A percentile compares a stretch with the other conserved stretches of the same genome.
Conservation (phyloP, 2,329 filamentous ascomycete genomes). For the Escovopsis sp. region DNA sequence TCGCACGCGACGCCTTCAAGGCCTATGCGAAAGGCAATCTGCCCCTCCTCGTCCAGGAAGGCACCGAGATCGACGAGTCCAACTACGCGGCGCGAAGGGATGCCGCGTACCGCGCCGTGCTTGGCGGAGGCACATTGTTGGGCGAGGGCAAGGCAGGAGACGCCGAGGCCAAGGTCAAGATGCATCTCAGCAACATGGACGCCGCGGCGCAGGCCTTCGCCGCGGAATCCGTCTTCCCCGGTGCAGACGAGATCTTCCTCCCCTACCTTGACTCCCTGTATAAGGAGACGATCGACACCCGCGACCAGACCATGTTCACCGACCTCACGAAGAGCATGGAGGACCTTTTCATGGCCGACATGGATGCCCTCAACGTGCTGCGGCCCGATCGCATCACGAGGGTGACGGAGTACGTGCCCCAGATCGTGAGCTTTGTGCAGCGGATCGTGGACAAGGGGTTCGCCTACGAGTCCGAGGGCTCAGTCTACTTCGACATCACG, state of each 20-base stretch:
- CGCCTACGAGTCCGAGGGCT: conserved; percentile 68
- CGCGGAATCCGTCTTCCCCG: conserved; percentile 34
- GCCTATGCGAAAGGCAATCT: conserved; percentile 40
- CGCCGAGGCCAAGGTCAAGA: conserved; percentile 74
- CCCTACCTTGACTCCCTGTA: conserved; percentile 66
- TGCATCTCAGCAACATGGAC: conserved; percentile 59
- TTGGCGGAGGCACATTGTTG: conserved; percentile 38
- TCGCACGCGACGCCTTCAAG: conserved; percentile 37
- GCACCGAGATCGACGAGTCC: conserved; percentile 27
- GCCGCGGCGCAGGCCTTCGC: conserved; percentile 34
- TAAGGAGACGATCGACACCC: conserved; percentile 45
- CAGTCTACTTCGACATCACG: conserved; percentile 85
- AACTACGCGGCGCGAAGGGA: conserved; percentile 37
- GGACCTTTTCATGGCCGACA: conserved; percentile 73
- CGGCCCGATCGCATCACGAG: conserved; percentile 68
- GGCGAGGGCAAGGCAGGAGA: conserved; percentile 52
- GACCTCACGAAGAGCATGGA: conserved; percentile 77
- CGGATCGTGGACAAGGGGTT: conserved; percentile 73
- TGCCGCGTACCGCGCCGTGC: conserved; percentile 35
- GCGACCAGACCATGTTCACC: conserved; percentile 62
- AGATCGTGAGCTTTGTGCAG: conserved; percentile 76
- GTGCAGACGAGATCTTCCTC: conserved; percentile 52
- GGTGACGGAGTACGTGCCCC: conserved; percentile 82
- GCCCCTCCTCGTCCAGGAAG: conserved; percentile 31
- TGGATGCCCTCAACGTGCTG: conserved; percentile 73